Evolutionary conservation across 192 early-diverging fungal species (phyloP), one percentile per base, ranked within the genome.

Genomic region (Coemansia sp.): DNA sequence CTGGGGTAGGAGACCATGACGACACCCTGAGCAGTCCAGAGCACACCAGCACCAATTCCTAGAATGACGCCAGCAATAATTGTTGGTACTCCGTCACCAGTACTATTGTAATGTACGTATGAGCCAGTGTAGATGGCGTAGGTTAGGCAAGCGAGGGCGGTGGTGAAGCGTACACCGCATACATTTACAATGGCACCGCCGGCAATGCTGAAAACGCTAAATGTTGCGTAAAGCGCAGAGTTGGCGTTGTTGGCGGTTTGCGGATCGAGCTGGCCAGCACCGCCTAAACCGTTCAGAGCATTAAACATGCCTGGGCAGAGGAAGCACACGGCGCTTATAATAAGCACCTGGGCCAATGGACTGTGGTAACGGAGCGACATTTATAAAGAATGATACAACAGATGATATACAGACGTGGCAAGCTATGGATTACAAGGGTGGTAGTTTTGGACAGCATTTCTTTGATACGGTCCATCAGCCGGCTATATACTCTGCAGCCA

Each of bases 1-100:
- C 63, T 64, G 9, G 91, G 90, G 64, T 93, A 91, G 25, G 89
- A 85, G 47, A 90, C 80, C 84, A 90, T 88, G 43, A 93, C 83
- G 53, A 84, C 83, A 27, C 88, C 83, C 66, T 88, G 86, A 8
- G 86, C 84, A 3, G 88, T 82, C 75, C 75, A 77, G 27, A 77
- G 49, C 58, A 93, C 78, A 42, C 87, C 89, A 4, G 88, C 90
- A 43, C 86, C 86, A 18, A 89, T 45, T 51, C 90, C 91, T 37
- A 93, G 78, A 27, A 89, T 68, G 8, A 79, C 88, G 49, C 89
- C 89, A 18, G 89, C 68, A 34, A 70, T 45, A 33, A 91, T 85
- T 2, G 84, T 84, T 58, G 90, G 84, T 1, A 29, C 51, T 65
- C 63, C 86, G 78, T 60, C 53, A 41, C 65, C 27, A 5, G 84